These are phyloP conservation scores for Aspergillus glaucus DNA, from an alignment of 2,329 filamentous ascomycete genomes.

Conservation along the genomic window DNA sequence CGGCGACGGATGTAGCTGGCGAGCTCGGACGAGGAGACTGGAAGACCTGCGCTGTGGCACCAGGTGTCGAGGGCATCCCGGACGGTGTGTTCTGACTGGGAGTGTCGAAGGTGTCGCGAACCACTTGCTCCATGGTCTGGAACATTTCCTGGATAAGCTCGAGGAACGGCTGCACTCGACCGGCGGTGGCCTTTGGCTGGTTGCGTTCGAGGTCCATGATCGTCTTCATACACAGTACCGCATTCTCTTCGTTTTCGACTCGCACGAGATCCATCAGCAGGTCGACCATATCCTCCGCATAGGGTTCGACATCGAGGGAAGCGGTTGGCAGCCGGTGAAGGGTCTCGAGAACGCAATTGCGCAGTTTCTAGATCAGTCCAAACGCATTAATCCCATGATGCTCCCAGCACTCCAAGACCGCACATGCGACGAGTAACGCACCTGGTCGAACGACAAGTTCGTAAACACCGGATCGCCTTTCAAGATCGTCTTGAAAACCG, in stretches of 20 bases:
- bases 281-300: slow-evolving; percentile 82
- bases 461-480: slow-evolving; percentile 84
- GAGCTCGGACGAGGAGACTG: slow-evolving; percentile 87
- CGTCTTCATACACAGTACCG: slow-evolving; percentile 95
- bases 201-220: slow-evolving; percentile 95
- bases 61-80: slow-evolving; percentile 48
- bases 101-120: slow-evolving; percentile 90
- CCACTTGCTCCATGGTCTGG: slow-evolving; percentile 86
- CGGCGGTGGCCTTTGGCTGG: slow-evolving; percentile 73
- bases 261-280: slow-evolving; percentile 81
- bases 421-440: slow-evolving; percentile 34
- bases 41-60: slow-evolving; percentile 56
- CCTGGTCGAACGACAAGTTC: slow-evolving; percentile 83
- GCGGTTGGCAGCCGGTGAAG: slow-evolving; percentile 76
- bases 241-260: slow-evolving; percentile 96
- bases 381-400: slow-evolving; percentile 2
- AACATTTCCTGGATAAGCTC: slow-evolving; percentile 93
- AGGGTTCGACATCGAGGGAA: slow-evolving; percentile 77
- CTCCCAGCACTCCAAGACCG: not conserved
- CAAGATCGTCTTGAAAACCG: slow-evolving; percentile 79
- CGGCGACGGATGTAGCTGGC: slow-evolving; percentile 71
- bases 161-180: slow-evolving; percentile 82
- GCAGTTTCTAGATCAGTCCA: slow-evolving; percentile 59
- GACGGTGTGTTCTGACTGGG: slow-evolving; percentile 51
- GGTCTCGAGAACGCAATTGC: slow-evolving; percentile 90